Base-by-base conservation (phyloP, 73 alveolate species). In the Paramecium bursaria region DNA sequence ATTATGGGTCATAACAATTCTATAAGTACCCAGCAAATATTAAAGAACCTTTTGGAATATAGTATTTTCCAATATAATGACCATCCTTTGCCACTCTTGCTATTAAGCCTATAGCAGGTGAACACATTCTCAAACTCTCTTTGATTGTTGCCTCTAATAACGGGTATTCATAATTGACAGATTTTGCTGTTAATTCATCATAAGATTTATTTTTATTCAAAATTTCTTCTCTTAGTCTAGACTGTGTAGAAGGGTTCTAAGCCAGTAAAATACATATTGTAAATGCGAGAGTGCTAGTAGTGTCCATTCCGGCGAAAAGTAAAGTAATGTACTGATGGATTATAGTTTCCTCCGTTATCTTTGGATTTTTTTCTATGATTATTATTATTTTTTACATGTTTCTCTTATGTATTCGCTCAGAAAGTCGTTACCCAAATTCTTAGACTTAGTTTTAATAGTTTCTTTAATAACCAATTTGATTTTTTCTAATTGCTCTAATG, bases 111-210 rank as follows among this genome's bases (percentile, higher is more conserved):
- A 82, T 77, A 0, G 48, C 57, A 0, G 88, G 75, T 26, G 82
- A 21, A 33, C 53, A 60, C 89, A 79, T 79, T 79, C 89, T 79
- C 89, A 79, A 22, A 23, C 80, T 49, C 26, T 79, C 89, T 49
- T 79, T 54, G 1, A 79, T 39, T 11, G 44, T 39, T 25, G 26
- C 35, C 9, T 30, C 44, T 19, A n/a, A 33, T 11, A 21, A 15
- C n/a, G 82, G 22, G n/a, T n/a, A n/a, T 19, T 39, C 19, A 33
- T 6, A 6, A 48, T 67, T 67, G 21, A 67, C 44, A 21, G 33
- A 39, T 7, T 67, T 46, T 10, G 60, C 44, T 7, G 26, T 42
- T 11, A 67, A 67, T 7, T n/a, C 1, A 13, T 67, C 82, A 67
- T 67, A 67, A 0, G 31, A 17, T 9, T 17, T 7, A 42, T 21